Base-by-base conservation (phyloP, 495 filamentous ascomycete species). In the Annulohypoxylon moriforme region DNA sequence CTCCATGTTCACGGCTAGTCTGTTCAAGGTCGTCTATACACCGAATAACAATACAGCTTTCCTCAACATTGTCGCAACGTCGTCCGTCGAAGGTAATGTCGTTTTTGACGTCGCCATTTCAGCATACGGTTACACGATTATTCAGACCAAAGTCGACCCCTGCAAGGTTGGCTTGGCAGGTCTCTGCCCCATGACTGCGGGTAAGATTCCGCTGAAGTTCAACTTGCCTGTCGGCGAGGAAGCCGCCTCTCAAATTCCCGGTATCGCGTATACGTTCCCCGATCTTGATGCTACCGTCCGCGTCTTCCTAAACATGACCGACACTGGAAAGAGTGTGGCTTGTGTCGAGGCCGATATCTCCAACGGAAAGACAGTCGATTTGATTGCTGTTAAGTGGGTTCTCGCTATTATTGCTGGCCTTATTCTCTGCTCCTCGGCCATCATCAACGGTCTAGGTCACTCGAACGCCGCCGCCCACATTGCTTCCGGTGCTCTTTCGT, bases 381-480 rank as follows among this genome's bases (percentile, higher is more conserved):
- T 97, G 73, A 84, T 92, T 60, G 93, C 88, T 65, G 94, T 99
- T 4, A 92, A 93, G 67, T 98, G 96, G 96, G 82, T 85, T 18
- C 92, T 94, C 13, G 96, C 95, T 44, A 85, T 96, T 61, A 94
- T 98, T 56, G 92, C 92, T 57, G 93, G 92, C 60, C 78, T 97
- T 49, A 93, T 92, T 64, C 85, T 99, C 31, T 82, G 94, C 55
- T 91, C 91, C 9, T 96, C 93, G 29, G 93, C 93, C 64, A 88
- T 97, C 64, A 89, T 92, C 46, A 92, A 90, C 20, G 92, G 92
- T 5, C 82, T 96, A 8, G 93, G 93, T 29, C 91, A 97, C 79
- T 93, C 94, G n/a, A 98, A 98, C 78, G 96, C 96, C 5, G 96
- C 96, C 34, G 94, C 96, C 18, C 96, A 99, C 79, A 91, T 99